A percentile compares a stretch with the other conserved stretches of the same genome.
phyloP scores from a whole-genome alignment of 768 basidiomycete genomes.

The Cystobasidium tubakii region DNA sequence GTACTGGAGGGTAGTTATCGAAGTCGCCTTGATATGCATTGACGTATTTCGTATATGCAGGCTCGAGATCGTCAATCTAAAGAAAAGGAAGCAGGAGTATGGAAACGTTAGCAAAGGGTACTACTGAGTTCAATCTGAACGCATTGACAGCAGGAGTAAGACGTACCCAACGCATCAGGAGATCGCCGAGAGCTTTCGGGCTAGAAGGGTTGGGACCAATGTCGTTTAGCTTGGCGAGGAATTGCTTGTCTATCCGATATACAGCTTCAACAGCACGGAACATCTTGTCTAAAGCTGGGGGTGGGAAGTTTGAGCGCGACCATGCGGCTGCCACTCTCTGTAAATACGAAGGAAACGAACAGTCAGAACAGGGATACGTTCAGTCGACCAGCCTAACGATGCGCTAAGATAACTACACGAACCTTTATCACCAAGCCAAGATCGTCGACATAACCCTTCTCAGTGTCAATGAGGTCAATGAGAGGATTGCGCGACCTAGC shows the following conservation, averaged over 20 bases:
- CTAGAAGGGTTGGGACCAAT: conserved; percentile 87
- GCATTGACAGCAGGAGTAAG: neutral
- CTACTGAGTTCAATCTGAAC: neutral
- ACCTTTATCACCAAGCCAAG: conserved; percentile 86
- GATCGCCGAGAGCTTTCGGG: conserved; percentile 86
- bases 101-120: neutral
- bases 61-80: conserved; percentile 85
- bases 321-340: conserved; percentile 97
- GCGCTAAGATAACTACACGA: conserved; percentile 49
- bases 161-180: conserved; percentile 94
- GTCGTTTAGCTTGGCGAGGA: conserved; percentile 80
- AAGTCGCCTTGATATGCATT: conserved; percentile 68
- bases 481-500: conserved; percentile 60
- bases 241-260: conserved; percentile 79
- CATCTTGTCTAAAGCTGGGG: conserved; percentile 82
- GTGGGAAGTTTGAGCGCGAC: conserved; percentile 91
- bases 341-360: neutral
- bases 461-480: conserved; percentile 85
- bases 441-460: conserved; percentile 83
- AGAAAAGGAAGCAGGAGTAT: neutral
- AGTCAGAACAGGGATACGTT: neutral
- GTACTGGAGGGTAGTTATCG: conserved; percentile 74
- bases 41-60: conserved; percentile 76
- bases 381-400: too few species aligned
- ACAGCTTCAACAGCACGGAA: conserved; percentile 87